Evolutionary conservation across 805 yeast species (phyloP).

Genomic region (Kuraishia capsulata): DNA sequence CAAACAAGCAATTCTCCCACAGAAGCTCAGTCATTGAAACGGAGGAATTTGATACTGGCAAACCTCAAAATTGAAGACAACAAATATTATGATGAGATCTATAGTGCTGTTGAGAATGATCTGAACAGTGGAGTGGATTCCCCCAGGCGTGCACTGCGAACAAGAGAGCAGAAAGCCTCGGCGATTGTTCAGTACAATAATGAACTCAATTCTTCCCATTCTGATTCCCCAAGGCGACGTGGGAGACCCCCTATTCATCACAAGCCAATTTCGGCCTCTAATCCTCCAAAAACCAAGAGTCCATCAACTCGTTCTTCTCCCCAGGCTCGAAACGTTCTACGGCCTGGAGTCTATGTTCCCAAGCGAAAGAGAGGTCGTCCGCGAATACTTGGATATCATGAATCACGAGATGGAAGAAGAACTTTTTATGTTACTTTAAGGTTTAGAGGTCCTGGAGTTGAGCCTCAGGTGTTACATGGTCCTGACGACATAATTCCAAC

Average conservation of each 20-base stretch:
- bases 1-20: no score
- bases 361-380: background rate
- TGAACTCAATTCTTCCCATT: no score
- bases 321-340: background rate
- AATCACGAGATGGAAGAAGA: background rate
- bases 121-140: background rate
- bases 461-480: background rate
- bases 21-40: no score
- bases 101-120: background rate
- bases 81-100: background rate
- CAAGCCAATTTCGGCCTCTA: background rate
- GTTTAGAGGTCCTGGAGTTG: background rate
- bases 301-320: no score
- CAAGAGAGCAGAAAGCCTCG: background rate
- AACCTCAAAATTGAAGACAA: background rate
- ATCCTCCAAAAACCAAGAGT: no score
- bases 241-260: background rate
- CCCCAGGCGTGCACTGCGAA: background rate
- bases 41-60: background rate
- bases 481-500: no score
- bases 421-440: conserved; percentile 1
- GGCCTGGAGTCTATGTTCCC: background rate
- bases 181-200: background rate
- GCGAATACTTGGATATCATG: background rate
- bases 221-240: no score